phyloP scores from a whole-genome alignment of 2,329 filamentous ascomycete species.

The Calonectria fujianensis region DNA sequence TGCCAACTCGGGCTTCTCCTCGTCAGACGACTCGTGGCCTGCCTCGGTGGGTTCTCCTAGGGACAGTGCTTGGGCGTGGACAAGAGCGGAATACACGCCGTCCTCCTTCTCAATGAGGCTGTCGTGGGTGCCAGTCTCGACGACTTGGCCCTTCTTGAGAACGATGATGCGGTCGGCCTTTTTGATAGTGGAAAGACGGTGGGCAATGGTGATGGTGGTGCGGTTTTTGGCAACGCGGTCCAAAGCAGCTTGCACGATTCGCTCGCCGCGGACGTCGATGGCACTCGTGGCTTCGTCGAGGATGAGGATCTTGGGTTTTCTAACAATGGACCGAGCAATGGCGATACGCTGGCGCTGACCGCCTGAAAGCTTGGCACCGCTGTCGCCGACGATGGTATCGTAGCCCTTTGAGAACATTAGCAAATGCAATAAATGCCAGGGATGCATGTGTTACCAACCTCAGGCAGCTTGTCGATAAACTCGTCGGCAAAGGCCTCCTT shows the following conservation, averaged over 20 bases:
- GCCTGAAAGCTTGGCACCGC: slow-evolving; percentile 86
- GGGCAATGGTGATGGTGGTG: slow-evolving; percentile 84
- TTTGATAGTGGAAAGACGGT: slow-evolving; percentile 84
- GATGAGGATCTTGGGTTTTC: slow-evolving; percentile 81
- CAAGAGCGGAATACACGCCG: slow-evolving; percentile 81
- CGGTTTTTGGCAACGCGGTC: slow-evolving; percentile 76
- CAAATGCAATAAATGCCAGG: background rate
- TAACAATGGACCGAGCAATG: slow-evolving; percentile 84
- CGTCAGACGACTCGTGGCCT: slow-evolving; percentile 59
- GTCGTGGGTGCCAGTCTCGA: slow-evolving; percentile 86
- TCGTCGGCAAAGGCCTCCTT: slow-evolving; percentile 81
- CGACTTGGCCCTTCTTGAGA: slow-evolving; percentile 80
- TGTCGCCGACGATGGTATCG: slow-evolving; percentile 84
- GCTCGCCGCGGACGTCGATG: slow-evolving; percentile 72
- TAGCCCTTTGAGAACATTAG: slow-evolving; percentile 72
- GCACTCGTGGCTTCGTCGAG: slow-evolving; percentile 87
- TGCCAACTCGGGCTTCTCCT: slow-evolving; percentile 63
- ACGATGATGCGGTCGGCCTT: slow-evolving; percentile 88
- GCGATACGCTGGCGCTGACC: slow-evolving; percentile 90
- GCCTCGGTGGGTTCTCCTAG: slow-evolving; percentile 68
- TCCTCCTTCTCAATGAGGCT: slow-evolving; percentile 76
- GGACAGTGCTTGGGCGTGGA: slow-evolving; percentile 77
- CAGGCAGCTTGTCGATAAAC: slow-evolving; percentile 78
- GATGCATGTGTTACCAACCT: slow-evolving; percentile 59
- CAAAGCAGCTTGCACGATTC: slow-evolving; percentile 79